These are phyloP conservation scores for Heracleum sosnowskyi DNA, from an alignment of 129 eudicot genomes.

Conservation along the genomic window DNA sequence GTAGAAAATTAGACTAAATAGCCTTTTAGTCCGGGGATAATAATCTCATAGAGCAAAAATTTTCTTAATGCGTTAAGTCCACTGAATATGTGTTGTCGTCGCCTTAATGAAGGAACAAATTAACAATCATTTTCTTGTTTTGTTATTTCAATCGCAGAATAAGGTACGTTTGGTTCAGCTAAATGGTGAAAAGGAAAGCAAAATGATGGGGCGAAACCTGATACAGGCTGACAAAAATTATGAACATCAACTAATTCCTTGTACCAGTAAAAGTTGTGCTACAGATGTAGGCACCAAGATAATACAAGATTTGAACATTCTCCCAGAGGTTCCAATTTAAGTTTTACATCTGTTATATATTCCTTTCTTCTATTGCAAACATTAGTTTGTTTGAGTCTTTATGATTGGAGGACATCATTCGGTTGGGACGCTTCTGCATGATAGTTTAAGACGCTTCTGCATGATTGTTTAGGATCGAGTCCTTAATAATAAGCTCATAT, in stretches of 20 bases:
- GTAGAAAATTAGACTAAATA: too few species aligned
- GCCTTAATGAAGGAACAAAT: too few species aligned
- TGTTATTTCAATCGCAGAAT: slow-evolving; percentile 5
- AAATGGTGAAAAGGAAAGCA: background rate
- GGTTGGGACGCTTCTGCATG: background rate
- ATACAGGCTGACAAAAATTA: slow-evolving; percentile 19
- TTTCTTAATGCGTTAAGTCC: too few species aligned
- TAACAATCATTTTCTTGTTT: background rate
- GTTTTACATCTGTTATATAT: background rate
- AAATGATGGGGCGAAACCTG: slow-evolving; percentile 1
- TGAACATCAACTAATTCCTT: slow-evolving; percentile 22
- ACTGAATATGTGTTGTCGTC: too few species aligned
- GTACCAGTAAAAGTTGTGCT: slow-evolving; percentile 16
- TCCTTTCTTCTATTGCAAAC: background rate
- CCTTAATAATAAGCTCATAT: background rate
- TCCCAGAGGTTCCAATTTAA: background rate
- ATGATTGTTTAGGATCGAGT: background rate
- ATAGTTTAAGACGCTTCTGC: background rate
- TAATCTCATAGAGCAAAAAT: too few species aligned
- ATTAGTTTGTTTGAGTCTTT: background rate
- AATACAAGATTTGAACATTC: slow-evolving; percentile 3
- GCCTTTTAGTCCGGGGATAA: too few species aligned
- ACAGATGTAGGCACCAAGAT: slow-evolving; percentile 33
- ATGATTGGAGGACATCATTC: background rate
- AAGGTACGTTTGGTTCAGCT: background rate